Base-by-base conservation (phyloP, 805 yeast genomes). In the Wickerhamiella australiensis region DNA sequence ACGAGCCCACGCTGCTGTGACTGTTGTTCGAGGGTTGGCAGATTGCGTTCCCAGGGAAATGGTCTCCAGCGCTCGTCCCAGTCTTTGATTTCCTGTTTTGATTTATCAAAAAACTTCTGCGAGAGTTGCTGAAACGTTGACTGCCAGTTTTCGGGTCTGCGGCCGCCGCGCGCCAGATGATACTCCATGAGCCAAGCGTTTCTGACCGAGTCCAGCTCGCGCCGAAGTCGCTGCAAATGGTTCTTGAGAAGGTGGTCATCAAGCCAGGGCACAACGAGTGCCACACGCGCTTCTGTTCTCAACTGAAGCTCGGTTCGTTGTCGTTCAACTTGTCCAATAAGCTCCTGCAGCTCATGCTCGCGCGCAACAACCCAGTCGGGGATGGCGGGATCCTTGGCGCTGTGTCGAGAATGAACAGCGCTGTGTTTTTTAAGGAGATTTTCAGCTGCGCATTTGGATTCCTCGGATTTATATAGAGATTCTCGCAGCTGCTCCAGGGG, bases 1-100 rank as follows among this genome's bases (percentile, higher is more conserved):
- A n/a, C 15, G 18, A 33, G 38, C 11, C 15, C 15, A 5, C 7
- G 11, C 11, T 33, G 18, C n/a, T 5, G 38, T 15, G 18, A 6
- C n/a, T 33, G 38, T 3, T 5, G 7, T 5, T 33, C 20, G 20
- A 23, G 7, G 12, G 31, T 41, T 22, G 31, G 44, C n/a, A 41
- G 13, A 22, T 4, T 25, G 5, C 3, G 15, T 21, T 43, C 46
- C 46, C 46, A 43, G 3, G 46, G 46, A 11, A 43, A 31, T 22
- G 46, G 46, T 18, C 21, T 20, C 46, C 46, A 43, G 17, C 26
- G 29, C 25, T 23, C 27, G 13, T 43, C 46, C 38, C 38, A 43
- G 18, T 43, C 46, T 22, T 31, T 22, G 26, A 43, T 43, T 20
- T 43, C 46, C 2, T 5, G 3, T 18, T 11, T 33, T 17, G 22